Percentiles rank a stretch among this genome's conserved stretches.
Conservation (phyloP, 441 rosid species). For the Brassica hybrid region DNA sequence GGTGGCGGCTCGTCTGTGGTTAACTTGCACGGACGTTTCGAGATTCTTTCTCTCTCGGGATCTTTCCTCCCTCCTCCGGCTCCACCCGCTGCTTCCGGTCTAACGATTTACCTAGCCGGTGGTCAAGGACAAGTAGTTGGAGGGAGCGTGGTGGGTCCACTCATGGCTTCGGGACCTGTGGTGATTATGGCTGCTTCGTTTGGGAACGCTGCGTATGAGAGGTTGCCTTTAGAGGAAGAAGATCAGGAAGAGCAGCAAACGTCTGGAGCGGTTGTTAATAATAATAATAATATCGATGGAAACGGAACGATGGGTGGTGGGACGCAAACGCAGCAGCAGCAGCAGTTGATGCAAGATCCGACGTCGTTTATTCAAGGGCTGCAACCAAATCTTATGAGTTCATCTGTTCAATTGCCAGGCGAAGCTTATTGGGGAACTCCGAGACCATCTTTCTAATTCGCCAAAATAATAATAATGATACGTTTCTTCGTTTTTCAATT, state of each 20-base stretch:
- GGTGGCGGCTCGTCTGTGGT: conserved; percentile 53
- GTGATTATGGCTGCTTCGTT: conserved; percentile 89
- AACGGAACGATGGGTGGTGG: conserved; percentile 41
- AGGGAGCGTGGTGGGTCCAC: conserved; percentile 74
- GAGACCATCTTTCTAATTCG: conserved; percentile 60
- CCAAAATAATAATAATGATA: conserved; percentile 19
- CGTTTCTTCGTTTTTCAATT: conserved; percentile 25
- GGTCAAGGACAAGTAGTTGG: conserved; percentile 93
- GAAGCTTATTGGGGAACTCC: conserved; percentile 78
- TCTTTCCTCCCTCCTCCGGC: conserved; percentile 93
- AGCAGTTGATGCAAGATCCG: conserved; percentile 52
- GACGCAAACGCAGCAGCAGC: conserved; percentile 48
- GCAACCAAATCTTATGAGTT: conserved; percentile 70
- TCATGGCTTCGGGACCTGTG: conserved; percentile 76
- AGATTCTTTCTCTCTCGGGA: conserved; percentile 82
- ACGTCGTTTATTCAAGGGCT: conserved; percentile 68
- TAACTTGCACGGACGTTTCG: conserved; percentile 84
- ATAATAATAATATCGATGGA: conserved; percentile 35
- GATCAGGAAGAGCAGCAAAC: conserved; percentile 54
- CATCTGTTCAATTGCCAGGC: conserved; percentile 70
- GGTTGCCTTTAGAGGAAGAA: conserved; percentile 84
- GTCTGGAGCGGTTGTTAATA: conserved; percentile 33
- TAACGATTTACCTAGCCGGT: conserved; percentile 76
- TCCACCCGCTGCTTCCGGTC: conserved; percentile 78
- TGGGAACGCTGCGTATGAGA: conserved; percentile 87